These are phyloP conservation scores for Diphasiastrum complanatum DNA, from an alignment of 83 land plant species.

Conservation along the genomic window DNA sequence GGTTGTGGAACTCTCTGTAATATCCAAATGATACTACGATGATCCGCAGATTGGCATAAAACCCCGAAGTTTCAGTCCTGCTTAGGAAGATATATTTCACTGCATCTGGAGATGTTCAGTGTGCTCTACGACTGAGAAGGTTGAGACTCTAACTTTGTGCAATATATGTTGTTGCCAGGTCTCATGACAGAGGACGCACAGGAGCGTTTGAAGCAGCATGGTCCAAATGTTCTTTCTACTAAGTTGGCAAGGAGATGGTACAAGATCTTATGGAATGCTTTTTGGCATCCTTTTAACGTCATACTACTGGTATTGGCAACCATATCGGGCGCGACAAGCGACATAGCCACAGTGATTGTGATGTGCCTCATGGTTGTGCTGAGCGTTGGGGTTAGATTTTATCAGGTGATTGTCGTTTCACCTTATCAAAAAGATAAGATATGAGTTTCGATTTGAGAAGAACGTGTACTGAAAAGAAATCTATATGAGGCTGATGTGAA, in stretches of 20 bases:
- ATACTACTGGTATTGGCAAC: constrained; percentile 47
- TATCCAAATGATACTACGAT: too few relatives aligned
- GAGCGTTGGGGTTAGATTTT: constrained; percentile 47
- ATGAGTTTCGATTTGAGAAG: background rate
- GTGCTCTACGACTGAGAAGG: too few relatives aligned
- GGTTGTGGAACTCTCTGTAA: too few relatives aligned
- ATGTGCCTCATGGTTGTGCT: constrained; percentile 46
- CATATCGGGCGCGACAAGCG: constrained; percentile 33
- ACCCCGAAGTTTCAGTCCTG: too few relatives aligned
- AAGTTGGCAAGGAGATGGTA: constrained; percentile 38
- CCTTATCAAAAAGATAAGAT: too few relatives aligned
- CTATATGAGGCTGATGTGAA: background rate
- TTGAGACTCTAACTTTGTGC: too few relatives aligned
- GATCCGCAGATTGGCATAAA: too few relatives aligned
- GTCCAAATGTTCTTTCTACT: constrained; percentile 39
- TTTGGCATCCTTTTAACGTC: constrained; percentile 50
- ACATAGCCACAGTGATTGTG: constrained; percentile 42
- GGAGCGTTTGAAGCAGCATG: constrained; percentile 37
- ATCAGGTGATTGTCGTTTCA: constrained; percentile 37
- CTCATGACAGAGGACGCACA: constrained; percentile 46
- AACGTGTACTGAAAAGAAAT: background rate
- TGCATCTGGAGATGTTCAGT: too few relatives aligned
- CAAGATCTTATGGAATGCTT: constrained; percentile 44
- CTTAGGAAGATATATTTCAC: too few relatives aligned
- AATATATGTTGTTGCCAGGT: too few relatives aligned